These are phyloP conservation scores for Leucocoprinus leucothites DNA, from an alignment of 768 basidiomycete species.

Conservation along the genomic window DNA sequence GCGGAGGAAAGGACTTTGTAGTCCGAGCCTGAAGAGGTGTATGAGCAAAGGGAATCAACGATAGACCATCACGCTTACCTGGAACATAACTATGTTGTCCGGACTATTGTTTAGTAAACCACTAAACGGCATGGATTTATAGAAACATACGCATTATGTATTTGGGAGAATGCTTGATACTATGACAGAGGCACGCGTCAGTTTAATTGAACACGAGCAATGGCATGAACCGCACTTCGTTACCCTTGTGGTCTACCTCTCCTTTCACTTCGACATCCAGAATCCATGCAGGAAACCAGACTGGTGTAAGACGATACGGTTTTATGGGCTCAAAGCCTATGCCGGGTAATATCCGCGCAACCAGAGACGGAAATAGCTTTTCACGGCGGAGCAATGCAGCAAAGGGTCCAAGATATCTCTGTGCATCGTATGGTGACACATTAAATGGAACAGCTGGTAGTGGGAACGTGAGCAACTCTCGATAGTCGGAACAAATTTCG, in stretches of 20 bases:
- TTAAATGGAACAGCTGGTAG: conserved; percentile 54
- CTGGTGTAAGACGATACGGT: conserved; percentile 45
- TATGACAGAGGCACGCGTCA: conserved; percentile 10
- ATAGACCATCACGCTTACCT: conserved; percentile 24
- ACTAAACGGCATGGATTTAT: background rate
- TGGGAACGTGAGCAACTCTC: background rate
- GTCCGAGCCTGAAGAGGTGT: conserved; percentile 34
- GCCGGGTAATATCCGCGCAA: conserved; percentile 35
- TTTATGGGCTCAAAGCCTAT: conserved; percentile 35
- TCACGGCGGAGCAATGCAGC: conserved; percentile 24
- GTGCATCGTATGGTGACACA: conserved; percentile 43
- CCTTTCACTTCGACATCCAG: conserved; percentile 51
- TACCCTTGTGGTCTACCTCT: conserved; percentile 24
- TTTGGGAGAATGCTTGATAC: conserved; percentile 31
- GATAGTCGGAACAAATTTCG: background rate
- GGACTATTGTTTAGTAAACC: background rate
- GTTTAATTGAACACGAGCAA: background rate
- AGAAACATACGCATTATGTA: conserved; percentile 45
- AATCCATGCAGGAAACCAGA: conserved; percentile 66
- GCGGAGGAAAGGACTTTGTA: conserved; percentile 44
- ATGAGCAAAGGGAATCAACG: background rate
- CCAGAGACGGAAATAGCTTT: conserved; percentile 23
- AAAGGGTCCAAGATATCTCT: conserved; percentile 32
- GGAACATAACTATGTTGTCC: conserved; percentile 37
- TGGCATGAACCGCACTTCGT: conserved; percentile 23